Conservation (phyloP, 108 stramenopile species). For the Parmales sp. region DNA sequence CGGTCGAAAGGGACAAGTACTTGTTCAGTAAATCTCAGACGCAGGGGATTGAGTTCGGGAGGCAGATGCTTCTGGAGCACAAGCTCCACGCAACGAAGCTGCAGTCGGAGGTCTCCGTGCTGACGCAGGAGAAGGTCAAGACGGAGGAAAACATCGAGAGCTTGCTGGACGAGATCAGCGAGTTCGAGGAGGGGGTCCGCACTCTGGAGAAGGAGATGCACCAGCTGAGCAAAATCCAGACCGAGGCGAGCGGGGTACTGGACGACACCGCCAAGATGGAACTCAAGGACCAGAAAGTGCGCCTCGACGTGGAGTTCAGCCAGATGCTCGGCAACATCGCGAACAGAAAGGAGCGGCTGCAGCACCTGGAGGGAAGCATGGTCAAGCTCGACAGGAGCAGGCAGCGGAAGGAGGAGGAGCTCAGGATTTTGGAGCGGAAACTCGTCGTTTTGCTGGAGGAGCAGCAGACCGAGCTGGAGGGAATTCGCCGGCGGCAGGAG, state of each 20-base stretch:
- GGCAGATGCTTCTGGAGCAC: conserved; percentile 80
- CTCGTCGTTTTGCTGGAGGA: conserved; percentile 76
- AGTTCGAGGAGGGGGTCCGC: conserved; percentile 64
- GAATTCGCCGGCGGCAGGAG: conserved; percentile 57
- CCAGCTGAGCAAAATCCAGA: conserved; percentile 46
- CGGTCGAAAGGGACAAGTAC: conserved; percentile 64
- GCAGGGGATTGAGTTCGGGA: conserved; percentile 73
- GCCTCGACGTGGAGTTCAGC: conserved; percentile 68
- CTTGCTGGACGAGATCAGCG: conserved; percentile 54
- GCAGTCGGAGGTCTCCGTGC: conserved; percentile 61
- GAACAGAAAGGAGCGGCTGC: conserved; percentile 58
- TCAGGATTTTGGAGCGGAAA: conserved; percentile 64
- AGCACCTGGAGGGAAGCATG: conserved; percentile 45
- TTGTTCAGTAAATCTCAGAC: conserved; percentile 67
- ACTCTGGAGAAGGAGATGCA: conserved; percentile 73
- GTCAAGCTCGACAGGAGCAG: conserved; percentile 46
- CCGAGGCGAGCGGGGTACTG: conserved; percentile 34
- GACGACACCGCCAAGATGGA: conserved; percentile 45
- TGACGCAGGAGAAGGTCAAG: conserved; percentile 64
- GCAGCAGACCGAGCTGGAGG: conserved; percentile 70
- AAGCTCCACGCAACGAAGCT: conserved; percentile 77
- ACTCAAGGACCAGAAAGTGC: conserved; percentile 10
- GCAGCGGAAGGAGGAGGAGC: conserved; percentile 63
- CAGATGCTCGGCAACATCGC: conserved; percentile 68
- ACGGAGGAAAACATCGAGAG: conserved; percentile 65